Base-by-base conservation (phyloP, 768 basidiomycete genomes). In the Solioccasus polychromus region DNA sequence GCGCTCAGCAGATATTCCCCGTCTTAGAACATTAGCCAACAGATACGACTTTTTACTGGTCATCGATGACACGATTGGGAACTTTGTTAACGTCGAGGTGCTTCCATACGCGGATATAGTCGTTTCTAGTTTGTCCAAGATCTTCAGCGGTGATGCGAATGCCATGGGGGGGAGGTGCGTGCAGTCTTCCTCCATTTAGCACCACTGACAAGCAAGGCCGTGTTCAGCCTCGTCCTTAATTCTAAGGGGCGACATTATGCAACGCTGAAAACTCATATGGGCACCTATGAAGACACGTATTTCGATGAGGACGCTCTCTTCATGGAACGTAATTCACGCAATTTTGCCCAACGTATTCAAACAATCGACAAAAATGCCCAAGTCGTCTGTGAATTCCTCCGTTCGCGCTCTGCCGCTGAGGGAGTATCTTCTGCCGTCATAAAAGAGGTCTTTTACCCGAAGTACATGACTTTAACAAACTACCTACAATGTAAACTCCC, bases 241-340 rank as follows among this genome's bases (percentile, higher is more conserved):
- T 92, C 94, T 0, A 70, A 76, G 57, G 74, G 83, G 7, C 78
- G 75, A 4, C 77, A 88, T 58, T 94, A 95, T 62, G 40, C 67
- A 0, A 48, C 68, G 1, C 77, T 99, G 37, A 91, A 88, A 57
- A 58, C 68, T 0, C 68, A 80, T 37, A 71, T 92, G 57, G 58
- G 67, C 8, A 70, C 63, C 6, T 97, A 83, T 64, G 90, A 95
- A 62, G 94, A 99, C 61, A 70, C 71, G 19, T 97, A 91, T 69
- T 97, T 86, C 54, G 76, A 80, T 58, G 89, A 93, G 63, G 95
- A 99, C 59, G 92, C 90, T 32, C 81, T 97, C 45, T 95, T 83
- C 74, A 88, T 99, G 88, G 95, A 99, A 63, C 88, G 94, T 54
- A 99, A 99, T 69, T 98, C 95, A 15, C 89, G 95, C 40, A 85